Evolutionary conservation across 495 filamentous ascomycete species (phyloP).

Genomic region (Aspergillus nidulans): DNA sequence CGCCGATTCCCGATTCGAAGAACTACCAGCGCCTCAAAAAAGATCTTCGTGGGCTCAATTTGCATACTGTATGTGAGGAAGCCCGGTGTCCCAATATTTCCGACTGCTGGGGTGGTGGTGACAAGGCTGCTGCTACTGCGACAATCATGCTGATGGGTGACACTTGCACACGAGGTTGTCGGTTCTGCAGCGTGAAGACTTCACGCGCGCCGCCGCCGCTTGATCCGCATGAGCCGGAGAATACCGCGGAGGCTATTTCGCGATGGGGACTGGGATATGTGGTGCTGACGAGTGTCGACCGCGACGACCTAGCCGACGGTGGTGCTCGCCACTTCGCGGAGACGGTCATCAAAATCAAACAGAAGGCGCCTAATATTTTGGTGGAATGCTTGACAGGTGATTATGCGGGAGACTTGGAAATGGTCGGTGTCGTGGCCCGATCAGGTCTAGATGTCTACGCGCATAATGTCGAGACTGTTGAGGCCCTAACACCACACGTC

Average conservation of each 20-base stretch:
- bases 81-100: slow-evolving; percentile 95
- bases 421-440: slow-evolving; percentile 73
- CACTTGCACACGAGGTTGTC: slow-evolving; percentile 92
- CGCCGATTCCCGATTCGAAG: slow-evolving; percentile 76
- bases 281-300: slow-evolving; percentile 87
- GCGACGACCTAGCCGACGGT: slow-evolving; percentile 86
- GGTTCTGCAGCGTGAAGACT: slow-evolving; percentile 97
- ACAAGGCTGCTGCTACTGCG: slow-evolving; percentile 86
- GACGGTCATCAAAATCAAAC: slow-evolving; percentile 90
- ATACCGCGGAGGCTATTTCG: slow-evolving; percentile 88
- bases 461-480: slow-evolving; percentile 95
- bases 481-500: slow-evolving; percentile 82
- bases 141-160: slow-evolving; percentile 99
- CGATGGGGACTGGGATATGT: slow-evolving; percentile 96
- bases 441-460: slow-evolving; percentile 95
- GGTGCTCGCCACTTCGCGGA: slow-evolving; percentile 90
- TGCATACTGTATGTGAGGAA: slow-evolving; percentile 98
- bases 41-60: slow-evolving; percentile 80
- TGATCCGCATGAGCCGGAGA: slow-evolving; percentile 93
- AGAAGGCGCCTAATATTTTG: slow-evolving; percentile 76
- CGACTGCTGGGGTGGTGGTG: slow-evolving; percentile 91
- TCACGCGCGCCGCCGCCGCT: slow-evolving; percentile 70
- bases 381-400: slow-evolving; percentile 97
- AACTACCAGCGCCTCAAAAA: slow-evolving; percentile 93
- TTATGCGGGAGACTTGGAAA: slow-evolving; percentile 74